Evolutionary conservation across 441 rosid genomes (phyloP).

Genomic region (Erodium trifolium): DNA sequence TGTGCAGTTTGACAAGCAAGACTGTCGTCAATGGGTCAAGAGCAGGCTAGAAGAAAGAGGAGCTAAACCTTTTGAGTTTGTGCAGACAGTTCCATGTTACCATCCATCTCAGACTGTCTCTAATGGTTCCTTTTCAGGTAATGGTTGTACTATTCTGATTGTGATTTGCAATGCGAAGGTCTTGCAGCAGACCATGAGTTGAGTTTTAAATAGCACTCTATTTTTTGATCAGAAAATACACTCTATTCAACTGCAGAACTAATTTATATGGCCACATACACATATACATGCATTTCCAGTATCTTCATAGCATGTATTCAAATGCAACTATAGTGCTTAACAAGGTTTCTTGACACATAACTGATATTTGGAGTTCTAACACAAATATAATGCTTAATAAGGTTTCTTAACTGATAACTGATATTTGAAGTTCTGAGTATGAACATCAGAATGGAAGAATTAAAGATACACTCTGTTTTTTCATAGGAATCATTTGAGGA

Average conservation of each 20-base stretch:
- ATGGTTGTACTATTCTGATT: not conserved
- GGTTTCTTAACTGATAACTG: not conserved
- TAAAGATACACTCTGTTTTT: not conserved
- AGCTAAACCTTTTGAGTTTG: constrained; percentile 62
- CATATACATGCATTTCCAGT: no score
- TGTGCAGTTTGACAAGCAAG: constrained; percentile 40
- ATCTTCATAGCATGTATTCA: no score
- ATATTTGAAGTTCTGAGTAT: not conserved
- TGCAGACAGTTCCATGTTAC: constrained; percentile 47
- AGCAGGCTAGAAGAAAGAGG: constrained; percentile 41
- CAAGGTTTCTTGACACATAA: no score
- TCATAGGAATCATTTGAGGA: not conserved
- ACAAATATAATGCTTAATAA: no score
- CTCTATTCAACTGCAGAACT: no score
- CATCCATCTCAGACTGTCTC: constrained; percentile 35
- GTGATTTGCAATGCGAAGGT: not conserved
- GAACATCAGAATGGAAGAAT: not conserved
- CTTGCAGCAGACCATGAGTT: not conserved
- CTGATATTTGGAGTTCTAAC: no score
- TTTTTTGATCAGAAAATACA: no score
- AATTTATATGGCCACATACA: no score
- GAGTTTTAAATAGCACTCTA: no score
- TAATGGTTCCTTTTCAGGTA: constrained; percentile 35
- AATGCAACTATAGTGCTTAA: no score
- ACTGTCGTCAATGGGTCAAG: constrained; percentile 33